Evolutionary conservation across 2,329 filamentous ascomycete genomes (phyloP), one percentile per base, ranked within the genome.

Genomic region (Phaeoacremonium minimum): DNA sequence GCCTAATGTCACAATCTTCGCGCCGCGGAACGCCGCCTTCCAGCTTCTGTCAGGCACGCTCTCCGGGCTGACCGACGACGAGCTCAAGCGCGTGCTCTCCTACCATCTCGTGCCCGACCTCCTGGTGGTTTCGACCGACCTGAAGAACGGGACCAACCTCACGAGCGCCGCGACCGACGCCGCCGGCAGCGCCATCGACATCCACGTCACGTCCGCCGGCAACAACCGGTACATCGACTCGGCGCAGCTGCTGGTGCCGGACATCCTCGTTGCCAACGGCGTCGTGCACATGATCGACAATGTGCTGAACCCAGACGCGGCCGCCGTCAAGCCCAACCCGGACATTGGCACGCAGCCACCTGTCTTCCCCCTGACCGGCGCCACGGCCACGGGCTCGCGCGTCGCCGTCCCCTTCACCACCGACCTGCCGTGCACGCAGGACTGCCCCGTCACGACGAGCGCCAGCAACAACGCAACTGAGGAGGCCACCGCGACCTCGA

Each of bases 201-300:
- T 67, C 11, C 59, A 61, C 30, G 42, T 77, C 5, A 68, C 58
- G 12, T 60, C 78, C 32, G 58, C 56, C 4, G 52, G 69, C 6
- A 46, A 61, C 11, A 51, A 49, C 3, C 51, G 66, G 15, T 76
- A 63, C 44, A 63, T 71, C 37, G 75, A 77, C 60, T 62, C 66
- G n/a, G 73, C 74, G 4, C 64, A 69, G 47, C 59, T 80, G 16
- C 55, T 72, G n/a, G 58, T 65, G 41, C 59, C 68, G 1, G 72
- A 80, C 45, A 64, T 76, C 19, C 57, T 80, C 13, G 53, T 76
- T 31, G 67, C 71, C 37, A 79, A 79, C 47, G 76, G 76, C 28
- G 72, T 80, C 33, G 54, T 78, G 15, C 77, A 80, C 51, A 60
- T 80, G 30, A 64, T 80, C 38, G 75, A 81, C 50, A 65, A 62